Evolutionary conservation across 1,284 basidiomycete species (phyloP), one percentile per base, ranked within the genome.

Genomic region (Ceratobasidium sp.): DNA sequence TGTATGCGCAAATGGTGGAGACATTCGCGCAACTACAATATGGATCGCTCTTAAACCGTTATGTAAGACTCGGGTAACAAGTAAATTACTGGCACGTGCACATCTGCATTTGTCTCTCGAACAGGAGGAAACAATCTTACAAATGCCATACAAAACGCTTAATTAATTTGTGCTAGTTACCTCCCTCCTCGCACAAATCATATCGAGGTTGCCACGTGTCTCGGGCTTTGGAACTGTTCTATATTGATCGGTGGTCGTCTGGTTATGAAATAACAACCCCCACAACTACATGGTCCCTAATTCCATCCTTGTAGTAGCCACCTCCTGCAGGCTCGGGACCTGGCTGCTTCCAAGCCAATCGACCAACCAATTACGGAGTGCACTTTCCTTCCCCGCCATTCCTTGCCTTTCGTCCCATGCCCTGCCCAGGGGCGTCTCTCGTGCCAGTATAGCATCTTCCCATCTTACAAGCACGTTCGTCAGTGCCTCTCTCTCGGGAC

Each of bases 281-380:
- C 38, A 17, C 38, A 8, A 40, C 17, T 40, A 40, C 7, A 8
- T 17, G 38, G 38, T 7, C 17, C 22, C 22, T 20, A 47, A 12
- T 20, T n/a, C 50, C n/a, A 67, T 42, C 49, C 49, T 53, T 35
- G 62, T 50, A 6, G 25, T 34, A 1, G 62, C 62, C 29, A 67
- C 62, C 12, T 42, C 50, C 12, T 54, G 38, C 22, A 49, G 20
- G 45, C 62, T 67, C 7, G 62, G 62, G 4, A 67, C 62, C 5
- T 43, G 17, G 5, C 22, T n/a, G 17, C 34, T 8, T 43, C 62
- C 62, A 17, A 67, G 27, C 62, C 62, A 67, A 8, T 67, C 49
- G 10, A 54, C 45, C 8, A 67, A 50, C 62, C 62, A 67, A 32
- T 12, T 35, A 1, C 62, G 49, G 15, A 67, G 29, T 15, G 49